Percentiles rank a stretch among this genome's conserved stretches.
Evolutionary conservation across 2,329 filamentous ascomycete genomes (phyloP).

Genomic region (Exophiala lecanii-corni): DNA sequence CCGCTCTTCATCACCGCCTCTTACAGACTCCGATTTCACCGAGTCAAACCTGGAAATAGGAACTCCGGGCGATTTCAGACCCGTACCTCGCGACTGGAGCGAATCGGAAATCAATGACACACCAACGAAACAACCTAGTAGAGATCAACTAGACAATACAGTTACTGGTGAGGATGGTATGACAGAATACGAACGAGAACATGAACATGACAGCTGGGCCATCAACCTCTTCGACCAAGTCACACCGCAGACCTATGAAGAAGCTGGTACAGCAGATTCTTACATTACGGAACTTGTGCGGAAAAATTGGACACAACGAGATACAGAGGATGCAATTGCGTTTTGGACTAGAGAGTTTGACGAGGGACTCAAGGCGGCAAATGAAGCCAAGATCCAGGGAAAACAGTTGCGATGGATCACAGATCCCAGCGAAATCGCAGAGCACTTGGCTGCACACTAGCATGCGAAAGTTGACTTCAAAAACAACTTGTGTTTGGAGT

Average conservation of each 20-base stretch:
- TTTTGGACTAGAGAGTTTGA: conserved; percentile 22
- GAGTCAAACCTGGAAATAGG: conserved; percentile 9
- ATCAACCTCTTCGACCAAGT: conserved; percentile 9
- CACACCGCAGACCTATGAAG: conserved; percentile 17
- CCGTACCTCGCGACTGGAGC: background rate
- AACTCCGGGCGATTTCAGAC: background rate
- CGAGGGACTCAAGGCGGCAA: conserved; percentile 14
- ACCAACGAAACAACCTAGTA: background rate
- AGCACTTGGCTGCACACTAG: background rate
- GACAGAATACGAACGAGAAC: conserved; percentile 21
- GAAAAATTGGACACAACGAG: conserved; percentile 21
- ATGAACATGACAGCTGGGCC: conserved; percentile 21
- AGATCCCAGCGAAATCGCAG: conserved; percentile 5
- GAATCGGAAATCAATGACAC: background rate
- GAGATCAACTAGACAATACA: conserved; percentile 18
- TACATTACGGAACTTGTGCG: conserved; percentile 19
- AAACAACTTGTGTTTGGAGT: too few relatives aligned
- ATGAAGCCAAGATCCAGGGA: conserved; percentile 12
- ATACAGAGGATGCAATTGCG: conserved; percentile 13
- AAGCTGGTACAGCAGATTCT: conserved; percentile 13
- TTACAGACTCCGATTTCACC: conserved; percentile 6
- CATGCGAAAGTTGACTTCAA: background rate
- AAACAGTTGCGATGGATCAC: conserved; percentile 18
- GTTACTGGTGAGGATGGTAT: conserved; percentile 17
- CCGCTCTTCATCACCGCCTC: conserved; percentile 19